Percentiles rank a stretch among this genome's conserved stretches.
phyloP scores from a whole-genome alignment of 208 protist species.

The Wallacemonas collosoma region DNA sequence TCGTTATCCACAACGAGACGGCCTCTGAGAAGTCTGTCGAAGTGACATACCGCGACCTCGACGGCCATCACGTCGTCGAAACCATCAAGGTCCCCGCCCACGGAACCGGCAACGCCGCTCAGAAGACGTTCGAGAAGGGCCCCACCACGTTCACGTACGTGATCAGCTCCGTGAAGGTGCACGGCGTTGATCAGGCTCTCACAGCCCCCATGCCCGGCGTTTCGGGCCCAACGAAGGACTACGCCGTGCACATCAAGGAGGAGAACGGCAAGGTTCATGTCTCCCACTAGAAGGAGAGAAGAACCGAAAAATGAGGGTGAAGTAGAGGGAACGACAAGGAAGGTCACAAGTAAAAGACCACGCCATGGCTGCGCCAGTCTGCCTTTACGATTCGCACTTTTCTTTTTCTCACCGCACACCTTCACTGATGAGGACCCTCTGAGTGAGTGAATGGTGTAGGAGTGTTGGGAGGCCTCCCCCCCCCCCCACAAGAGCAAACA shows the following conservation, averaged over 20 bases:
- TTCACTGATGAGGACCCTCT: no score
- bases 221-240: conserved; percentile 46
- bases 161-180: conserved; percentile 41
- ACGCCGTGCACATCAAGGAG: conserved; percentile 37
- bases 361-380: no score
- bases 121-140: conserved; percentile 33
- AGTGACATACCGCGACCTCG: conserved; percentile 42
- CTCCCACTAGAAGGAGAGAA: conserved; percentile 14
- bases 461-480: no score
- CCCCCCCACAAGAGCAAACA: no score
- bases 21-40: conserved; percentile 32
- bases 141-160: conserved; percentile 27
- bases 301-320: background rate
- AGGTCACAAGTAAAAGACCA: no score
- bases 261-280: conserved; percentile 12
- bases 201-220: conserved; percentile 46
- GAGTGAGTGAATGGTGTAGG: no score
- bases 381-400: no score
- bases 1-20: conserved; percentile 50
- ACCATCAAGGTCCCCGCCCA: conserved; percentile 32
- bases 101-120: conserved; percentile 27
- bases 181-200: conserved; percentile 25
- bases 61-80: conserved; percentile 2
- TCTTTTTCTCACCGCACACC: no score
- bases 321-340: no score